These are phyloP conservation scores for Fusarium stilboides DNA, from an alignment of 2,329 filamentous ascomycete species.

Conservation along the genomic window DNA sequence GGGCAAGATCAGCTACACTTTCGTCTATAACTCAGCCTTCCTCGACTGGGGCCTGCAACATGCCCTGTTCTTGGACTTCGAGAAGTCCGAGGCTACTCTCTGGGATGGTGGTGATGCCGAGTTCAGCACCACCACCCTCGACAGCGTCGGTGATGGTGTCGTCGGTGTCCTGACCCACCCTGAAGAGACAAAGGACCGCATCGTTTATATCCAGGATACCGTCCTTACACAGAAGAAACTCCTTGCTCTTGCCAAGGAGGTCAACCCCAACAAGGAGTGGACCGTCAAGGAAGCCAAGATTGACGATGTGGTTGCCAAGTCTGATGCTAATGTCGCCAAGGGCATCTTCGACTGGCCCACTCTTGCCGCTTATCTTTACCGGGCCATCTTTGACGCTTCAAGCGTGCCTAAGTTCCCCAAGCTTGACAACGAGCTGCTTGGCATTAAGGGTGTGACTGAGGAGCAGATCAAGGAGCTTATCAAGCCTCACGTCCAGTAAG, in stretches of 20 bases:
- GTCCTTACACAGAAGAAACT: conserved; percentile 63
- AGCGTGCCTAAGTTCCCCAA: conserved; percentile 55
- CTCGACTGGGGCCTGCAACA: conserved; percentile 69
- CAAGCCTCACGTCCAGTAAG: conserved; percentile 40
- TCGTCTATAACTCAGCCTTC: conserved; percentile 68
- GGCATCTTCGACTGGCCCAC: conserved; percentile 51
- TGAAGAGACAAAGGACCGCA: conserved; percentile 67
- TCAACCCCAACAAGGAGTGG: conserved; percentile 64
- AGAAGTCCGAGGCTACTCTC: conserved; percentile 57
- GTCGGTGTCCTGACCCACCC: conserved; percentile 64
- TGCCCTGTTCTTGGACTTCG: conserved; percentile 62
- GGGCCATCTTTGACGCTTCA: conserved; percentile 51
- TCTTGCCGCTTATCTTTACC: conserved; percentile 53
- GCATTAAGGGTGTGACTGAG: conserved; percentile 59
- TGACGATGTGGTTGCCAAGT: conserved; percentile 48
- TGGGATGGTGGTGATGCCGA: conserved; percentile 65
- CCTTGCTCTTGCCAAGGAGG: conserved; percentile 63
- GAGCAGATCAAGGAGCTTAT: conserved; percentile 56
- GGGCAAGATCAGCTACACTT: conserved; percentile 67
- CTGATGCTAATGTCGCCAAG: conserved; percentile 52
- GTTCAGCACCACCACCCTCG: conserved; percentile 65
- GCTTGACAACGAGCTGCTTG: conserved; percentile 62
- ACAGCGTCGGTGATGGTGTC: conserved; percentile 63
- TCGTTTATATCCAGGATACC: conserved; percentile 62
- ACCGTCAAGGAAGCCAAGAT: conserved; percentile 57